Evolutionary conservation across 1,284 basidiomycete species (phyloP).

Genomic region (Anthracocystis setariae): DNA sequence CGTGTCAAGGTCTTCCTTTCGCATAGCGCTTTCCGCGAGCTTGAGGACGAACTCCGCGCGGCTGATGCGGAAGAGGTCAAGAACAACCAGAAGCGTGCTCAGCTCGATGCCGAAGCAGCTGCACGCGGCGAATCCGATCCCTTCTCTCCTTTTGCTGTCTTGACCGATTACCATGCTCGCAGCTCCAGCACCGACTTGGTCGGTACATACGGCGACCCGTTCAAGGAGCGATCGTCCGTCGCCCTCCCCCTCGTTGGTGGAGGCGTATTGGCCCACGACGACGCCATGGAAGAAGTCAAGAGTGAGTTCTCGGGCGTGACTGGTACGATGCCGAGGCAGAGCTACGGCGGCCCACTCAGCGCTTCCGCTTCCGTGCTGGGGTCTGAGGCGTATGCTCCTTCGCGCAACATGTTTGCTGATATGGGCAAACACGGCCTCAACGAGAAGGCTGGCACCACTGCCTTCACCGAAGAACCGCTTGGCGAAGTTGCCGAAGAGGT

Average conservation of each 20-base stretch:
- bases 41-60: slow-evolving; percentile 86
- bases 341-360: slow-evolving; percentile 43
- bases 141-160: slow-evolving; percentile 72
- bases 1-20: slow-evolving; percentile 85
- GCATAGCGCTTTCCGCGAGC: slow-evolving; percentile 83
- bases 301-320: slow-evolving; percentile 52
- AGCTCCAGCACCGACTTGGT: slow-evolving; percentile 64
- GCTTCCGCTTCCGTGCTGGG: slow-evolving; percentile 43
- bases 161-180: slow-evolving; percentile 63
- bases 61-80: slow-evolving; percentile 73
- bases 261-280: slow-evolving; percentile 15
- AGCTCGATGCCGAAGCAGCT: slow-evolving; percentile 76
- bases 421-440: slow-evolving; percentile 72
- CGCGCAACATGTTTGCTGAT: slow-evolving; percentile 88
- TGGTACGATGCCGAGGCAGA: slow-evolving; percentile 27
- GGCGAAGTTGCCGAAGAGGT: slow-evolving; percentile 84
- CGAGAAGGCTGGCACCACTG: slow-evolving; percentile 57
- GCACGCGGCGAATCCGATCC: slow-evolving; percentile 70
- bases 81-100: slow-evolving; percentile 71
- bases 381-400: slow-evolving; percentile 78
- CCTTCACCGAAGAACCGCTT: slow-evolving; percentile 51
- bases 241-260: slow-evolving; percentile 76
- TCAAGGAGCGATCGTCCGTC: slow-evolving; percentile 67
- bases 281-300: slow-evolving; percentile 54
- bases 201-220: slow-evolving; percentile 64